Percentiles rank a stretch among this genome's conserved stretches.
Conservation (phyloP, 192 early-diverging fungal genomes). For the Rhizoclosmatium sp. region DNA sequence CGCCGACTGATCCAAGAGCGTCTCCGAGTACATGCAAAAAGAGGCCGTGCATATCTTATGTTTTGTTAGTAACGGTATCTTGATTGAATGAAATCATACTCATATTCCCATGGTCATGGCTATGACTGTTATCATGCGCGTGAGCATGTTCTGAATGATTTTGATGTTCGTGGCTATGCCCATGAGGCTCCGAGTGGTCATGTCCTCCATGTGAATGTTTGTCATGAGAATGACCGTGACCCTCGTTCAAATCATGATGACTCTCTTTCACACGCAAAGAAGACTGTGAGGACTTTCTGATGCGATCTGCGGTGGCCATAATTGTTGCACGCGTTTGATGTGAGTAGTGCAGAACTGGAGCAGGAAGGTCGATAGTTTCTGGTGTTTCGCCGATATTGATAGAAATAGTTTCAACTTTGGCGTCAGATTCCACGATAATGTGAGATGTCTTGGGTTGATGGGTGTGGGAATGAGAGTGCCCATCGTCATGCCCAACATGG, state of each 20-base stretch:
- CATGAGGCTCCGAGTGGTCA: conserved; percentile 8
- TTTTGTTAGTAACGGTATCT: not conserved
- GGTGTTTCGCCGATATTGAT: conserved; percentile 28
- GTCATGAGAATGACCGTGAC: not conserved
- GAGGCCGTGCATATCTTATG: conserved; percentile 69
- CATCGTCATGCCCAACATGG: conserved; percentile 42
- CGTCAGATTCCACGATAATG: conserved; percentile 31
- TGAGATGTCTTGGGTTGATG: conserved; percentile 43
- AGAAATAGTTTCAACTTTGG: conserved; percentile 38
- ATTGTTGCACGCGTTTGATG: not conserved
- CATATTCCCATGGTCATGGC: conserved; percentile 17
- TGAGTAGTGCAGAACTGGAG: not conserved
- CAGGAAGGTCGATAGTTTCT: not conserved
- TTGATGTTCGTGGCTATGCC: not conserved
- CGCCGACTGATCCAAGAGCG: conserved; percentile 87
- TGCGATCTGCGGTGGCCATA: not conserved
- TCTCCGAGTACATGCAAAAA: conserved; percentile 94
- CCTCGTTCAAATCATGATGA: not conserved
- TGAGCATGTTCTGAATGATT: not conserved
- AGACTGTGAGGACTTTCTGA: not conserved
- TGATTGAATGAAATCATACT: not conserved
- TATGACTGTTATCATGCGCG: not conserved
- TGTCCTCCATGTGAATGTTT: conserved; percentile 39
- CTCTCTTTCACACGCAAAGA: not conserved
- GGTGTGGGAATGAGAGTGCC: conserved; percentile 48